These are phyloP conservation scores for Nicotiana benthamiana DNA, from an alignment of 257 asterid genomes.

Conservation along the genomic window DNA sequence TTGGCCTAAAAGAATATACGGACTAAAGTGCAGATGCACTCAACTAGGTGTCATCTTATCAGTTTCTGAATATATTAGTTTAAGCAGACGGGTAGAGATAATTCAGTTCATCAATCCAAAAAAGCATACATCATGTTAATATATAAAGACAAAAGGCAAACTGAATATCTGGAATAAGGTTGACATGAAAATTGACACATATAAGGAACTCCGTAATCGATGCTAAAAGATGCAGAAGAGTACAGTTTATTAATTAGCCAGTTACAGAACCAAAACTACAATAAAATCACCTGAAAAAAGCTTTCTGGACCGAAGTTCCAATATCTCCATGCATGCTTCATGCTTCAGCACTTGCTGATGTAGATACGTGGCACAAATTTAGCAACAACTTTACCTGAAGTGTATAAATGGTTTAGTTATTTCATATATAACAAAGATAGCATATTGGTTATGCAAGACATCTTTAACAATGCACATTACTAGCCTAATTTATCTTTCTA, in stretches of 20 bases:
- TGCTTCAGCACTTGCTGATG: conserved; percentile 92
- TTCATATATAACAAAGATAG: conserved; percentile 7
- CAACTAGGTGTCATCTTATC: not conserved
- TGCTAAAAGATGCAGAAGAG: not conserved
- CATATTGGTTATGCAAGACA: not conserved
- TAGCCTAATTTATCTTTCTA: not conserved
- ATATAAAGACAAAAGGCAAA: not conserved
- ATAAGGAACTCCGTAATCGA: not conserved
- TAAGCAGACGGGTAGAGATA: not conserved
- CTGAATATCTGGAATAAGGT: not conserved
- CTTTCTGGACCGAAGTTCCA: conserved; percentile 73
- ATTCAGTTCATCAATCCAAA: not conserved
- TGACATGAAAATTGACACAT: not conserved
- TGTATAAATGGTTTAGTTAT: not conserved
- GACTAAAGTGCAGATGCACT: not conserved
- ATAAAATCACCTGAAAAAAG: conserved; percentile 77
- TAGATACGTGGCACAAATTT: conserved; percentile 95
- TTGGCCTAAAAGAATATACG: not conserved
- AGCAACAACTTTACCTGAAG: conserved; percentile 91
- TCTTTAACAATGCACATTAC: not conserved
- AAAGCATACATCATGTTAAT: not conserved
- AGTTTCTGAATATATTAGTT: not conserved
- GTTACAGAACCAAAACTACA: not conserved
- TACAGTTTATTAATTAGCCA: not conserved
- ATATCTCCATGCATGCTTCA: conserved; percentile 82